Conservation (phyloP, 169 alveolate species). For the Eimeria tenella region DNA sequence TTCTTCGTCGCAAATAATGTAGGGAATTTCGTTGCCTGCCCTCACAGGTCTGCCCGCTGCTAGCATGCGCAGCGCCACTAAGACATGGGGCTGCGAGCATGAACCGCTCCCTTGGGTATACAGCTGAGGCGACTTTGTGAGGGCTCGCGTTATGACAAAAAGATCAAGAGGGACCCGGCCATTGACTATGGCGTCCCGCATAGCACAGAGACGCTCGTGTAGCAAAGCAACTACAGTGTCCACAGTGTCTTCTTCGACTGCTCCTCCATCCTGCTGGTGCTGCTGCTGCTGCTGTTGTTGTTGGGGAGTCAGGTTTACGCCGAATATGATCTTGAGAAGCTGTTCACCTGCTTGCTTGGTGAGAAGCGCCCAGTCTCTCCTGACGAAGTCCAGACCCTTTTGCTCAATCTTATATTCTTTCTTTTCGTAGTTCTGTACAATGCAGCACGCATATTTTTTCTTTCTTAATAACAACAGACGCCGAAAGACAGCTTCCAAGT, state of each 20-base stretch:
- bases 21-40: constrained; percentile 94
- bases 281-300: constrained; percentile 13
- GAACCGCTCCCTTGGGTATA: constrained; percentile 96
- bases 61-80: constrained; percentile 86
- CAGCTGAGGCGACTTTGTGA: constrained; percentile 95
- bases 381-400: constrained; percentile 98
- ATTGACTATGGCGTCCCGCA: constrained; percentile 83
- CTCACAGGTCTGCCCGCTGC: constrained; percentile 83
- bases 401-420: constrained; percentile 91
- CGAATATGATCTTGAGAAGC: constrained; percentile 85
- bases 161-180: constrained; percentile 89
- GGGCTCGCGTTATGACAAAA: constrained; percentile 95
- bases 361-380: constrained; percentile 98
- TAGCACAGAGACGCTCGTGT: constrained; percentile 89
- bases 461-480: constrained; percentile 97
- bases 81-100: constrained; percentile 94
- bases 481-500: constrained; percentile 97
- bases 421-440: constrained; percentile 87
- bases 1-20: constrained; percentile 92
- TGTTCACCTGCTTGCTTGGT: constrained; percentile 93
- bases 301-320: constrained; percentile 22
- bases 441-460: constrained; percentile 98
- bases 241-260: constrained; percentile 64
- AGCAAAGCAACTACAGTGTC: constrained; percentile 89
- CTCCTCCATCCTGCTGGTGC: background rate